Conservation (phyloP, 495 filamentous ascomycete species). For the Bombardia bombarda region DNA sequence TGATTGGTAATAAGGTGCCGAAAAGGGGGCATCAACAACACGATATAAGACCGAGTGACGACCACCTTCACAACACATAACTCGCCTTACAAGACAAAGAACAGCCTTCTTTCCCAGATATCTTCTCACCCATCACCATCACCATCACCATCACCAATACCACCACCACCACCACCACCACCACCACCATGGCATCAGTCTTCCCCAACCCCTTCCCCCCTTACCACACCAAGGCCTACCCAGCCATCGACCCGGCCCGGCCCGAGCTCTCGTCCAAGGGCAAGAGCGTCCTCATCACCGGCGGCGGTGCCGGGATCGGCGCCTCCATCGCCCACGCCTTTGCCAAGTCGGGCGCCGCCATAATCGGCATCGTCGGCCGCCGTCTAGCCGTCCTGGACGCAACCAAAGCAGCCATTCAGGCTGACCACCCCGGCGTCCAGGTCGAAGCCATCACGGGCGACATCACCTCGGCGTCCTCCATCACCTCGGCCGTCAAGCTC, state of each 20-base stretch:
- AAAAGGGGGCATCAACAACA: no score
- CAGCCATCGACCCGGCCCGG: conserved; percentile 30
- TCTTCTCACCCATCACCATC: no score
- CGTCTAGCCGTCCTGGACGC: conserved; percentile 2
- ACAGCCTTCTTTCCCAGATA: no score
- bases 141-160: no score
- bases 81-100: no score
- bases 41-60: no score
- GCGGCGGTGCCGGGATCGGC: conserved; percentile 33
- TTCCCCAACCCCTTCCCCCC: conserved; percentile 7
- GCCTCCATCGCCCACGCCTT: conserved; percentile 17
- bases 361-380: conserved; percentile 19
- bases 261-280: conserved; percentile 32
- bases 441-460: conserved; percentile 7
- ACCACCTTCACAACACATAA: no score
- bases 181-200: background rate
- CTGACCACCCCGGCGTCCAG: background rate
- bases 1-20: no score
- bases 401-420: conserved; percentile 5
- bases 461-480: conserved; percentile 5
- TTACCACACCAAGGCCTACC: conserved; percentile 33
- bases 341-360: conserved; percentile 25
- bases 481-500: conserved; percentile 6
- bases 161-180: background rate
- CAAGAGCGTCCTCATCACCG: conserved; percentile 41